A percentile compares a stretch with the other conserved stretches of the same genome.
These are phyloP conservation scores for Coemansia sp. DNA, from an alignment of 192 early-diverging fungal genomes.

Conservation along the genomic window DNA sequence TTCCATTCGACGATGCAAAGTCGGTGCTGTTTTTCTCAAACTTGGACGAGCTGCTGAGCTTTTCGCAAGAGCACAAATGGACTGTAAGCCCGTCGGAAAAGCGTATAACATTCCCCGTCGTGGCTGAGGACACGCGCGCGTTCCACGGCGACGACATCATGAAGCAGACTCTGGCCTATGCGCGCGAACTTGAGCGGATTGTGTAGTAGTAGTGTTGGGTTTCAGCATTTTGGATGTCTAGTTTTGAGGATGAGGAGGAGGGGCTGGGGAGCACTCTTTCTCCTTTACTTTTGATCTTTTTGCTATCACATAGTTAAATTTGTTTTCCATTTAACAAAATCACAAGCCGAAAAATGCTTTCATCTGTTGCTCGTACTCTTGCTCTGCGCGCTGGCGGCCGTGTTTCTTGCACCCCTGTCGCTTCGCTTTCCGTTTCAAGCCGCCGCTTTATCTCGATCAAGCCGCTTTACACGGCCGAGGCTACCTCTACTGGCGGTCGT, in stretches of 20 bases:
- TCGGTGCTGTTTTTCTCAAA: constrained; percentile 89
- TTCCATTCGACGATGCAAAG: constrained; percentile 86
- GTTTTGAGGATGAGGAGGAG: neutral
- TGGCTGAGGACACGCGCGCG: constrained; percentile 60
- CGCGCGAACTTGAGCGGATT: constrained; percentile 94
- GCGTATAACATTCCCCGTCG: constrained; percentile 76
- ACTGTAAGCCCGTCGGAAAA: constrained; percentile 73
- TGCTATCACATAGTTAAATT: too few species aligned
- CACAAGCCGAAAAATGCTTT: constrained; percentile 20
- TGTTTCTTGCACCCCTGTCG: constrained; percentile 7
- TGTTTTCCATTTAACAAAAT: constrained; percentile 7
- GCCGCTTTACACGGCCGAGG: constrained; percentile 62
- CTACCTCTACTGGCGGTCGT: constrained; percentile 56
- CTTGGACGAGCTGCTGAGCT: constrained; percentile 76
- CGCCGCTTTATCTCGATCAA: constrained; percentile 50
- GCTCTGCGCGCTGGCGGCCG: constrained; percentile 26
- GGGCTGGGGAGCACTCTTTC: neutral
- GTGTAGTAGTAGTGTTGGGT: constrained; percentile 60
- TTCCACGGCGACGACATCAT: constrained; percentile 86
- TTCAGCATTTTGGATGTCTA: too few species aligned
- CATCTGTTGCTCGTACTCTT: constrained; percentile 32
- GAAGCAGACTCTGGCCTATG: constrained; percentile 82
- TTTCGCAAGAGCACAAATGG: constrained; percentile 88
- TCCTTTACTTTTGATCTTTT: neutral
- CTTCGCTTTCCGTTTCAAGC: constrained; percentile 12